phyloP scores from a whole-genome alignment of 805 yeast species.

The Starmerella powellii region DNA sequence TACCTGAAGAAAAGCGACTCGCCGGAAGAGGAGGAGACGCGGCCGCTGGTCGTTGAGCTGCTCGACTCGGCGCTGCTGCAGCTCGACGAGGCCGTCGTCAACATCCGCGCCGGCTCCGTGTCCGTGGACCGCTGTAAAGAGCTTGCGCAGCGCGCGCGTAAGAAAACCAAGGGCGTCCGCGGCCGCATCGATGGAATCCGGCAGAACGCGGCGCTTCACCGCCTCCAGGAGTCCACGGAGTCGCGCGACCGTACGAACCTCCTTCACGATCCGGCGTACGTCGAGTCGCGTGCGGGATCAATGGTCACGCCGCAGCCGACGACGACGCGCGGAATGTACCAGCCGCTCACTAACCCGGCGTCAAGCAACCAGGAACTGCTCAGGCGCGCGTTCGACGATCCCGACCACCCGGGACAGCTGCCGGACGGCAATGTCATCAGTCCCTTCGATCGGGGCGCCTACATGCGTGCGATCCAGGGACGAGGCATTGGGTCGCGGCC shows the following conservation, averaged over 20 bases:
- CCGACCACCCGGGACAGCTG: conserved; percentile 8
- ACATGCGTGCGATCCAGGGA: background rate
- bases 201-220: conserved; percentile 1
- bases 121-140: background rate
- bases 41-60: background rate
- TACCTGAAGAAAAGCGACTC: background rate
- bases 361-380: conserved; percentile 1
- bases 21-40: background rate
- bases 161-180: conserved; percentile 6
- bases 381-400: conserved; percentile 4
- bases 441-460: background rate
- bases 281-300: conserved; percentile 12
- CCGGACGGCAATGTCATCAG: conserved; percentile 13
- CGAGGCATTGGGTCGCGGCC: no score
- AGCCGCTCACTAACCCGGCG: conserved; percentile 8
- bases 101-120: conserved; percentile 3
- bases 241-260: background rate
- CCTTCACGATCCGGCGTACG: conserved; percentile 9
- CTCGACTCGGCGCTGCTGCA: conserved; percentile 1
- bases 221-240: background rate
- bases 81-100: conserved; percentile 1
- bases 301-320: conserved; percentile 12
- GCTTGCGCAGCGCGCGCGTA: background rate
- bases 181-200: conserved; percentile 2
- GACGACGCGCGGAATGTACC: conserved; percentile 5